These are phyloP conservation scores for Aspergillus brasiliensis DNA, from an alignment of 2,329 filamentous ascomycete genomes.

Conservation along the genomic window DNA sequence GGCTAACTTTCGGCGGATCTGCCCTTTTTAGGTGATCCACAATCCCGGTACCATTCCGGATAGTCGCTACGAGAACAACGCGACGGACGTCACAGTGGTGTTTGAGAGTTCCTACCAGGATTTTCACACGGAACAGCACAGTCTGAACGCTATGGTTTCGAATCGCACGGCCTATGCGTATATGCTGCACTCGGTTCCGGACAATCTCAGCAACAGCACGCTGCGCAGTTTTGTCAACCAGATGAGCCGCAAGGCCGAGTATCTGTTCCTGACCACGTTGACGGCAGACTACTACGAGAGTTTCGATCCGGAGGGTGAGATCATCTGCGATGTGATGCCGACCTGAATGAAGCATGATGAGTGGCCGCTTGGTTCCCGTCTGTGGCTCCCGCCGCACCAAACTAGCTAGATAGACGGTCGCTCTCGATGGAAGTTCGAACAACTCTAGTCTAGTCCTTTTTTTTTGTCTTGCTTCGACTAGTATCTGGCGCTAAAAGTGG, in stretches of 20 bases:
- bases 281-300: slow-evolving; percentile 13
- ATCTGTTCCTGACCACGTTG: slow-evolving; percentile 13
- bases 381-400: not conserved
- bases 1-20: not conserved
- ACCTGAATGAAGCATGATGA: not conserved
- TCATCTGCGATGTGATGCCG: slow-evolving; percentile 14
- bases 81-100: slow-evolving; percentile 16
- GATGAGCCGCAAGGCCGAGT: slow-evolving; percentile 14
- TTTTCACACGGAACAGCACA: slow-evolving; percentile 4
- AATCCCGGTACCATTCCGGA: slow-evolving; percentile 21
- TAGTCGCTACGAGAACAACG: slow-evolving; percentile 2
- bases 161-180: slow-evolving; percentile 11
- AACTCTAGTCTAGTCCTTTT: no score
- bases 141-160: not conserved
- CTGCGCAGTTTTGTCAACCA: slow-evolving; percentile 11
- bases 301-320: slow-evolving; percentile 12
- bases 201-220: slow-evolving; percentile 4
- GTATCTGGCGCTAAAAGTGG: not conserved
- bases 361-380: not conserved
- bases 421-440: no score
- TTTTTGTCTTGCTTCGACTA: not conserved
- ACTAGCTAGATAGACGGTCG: not conserved
- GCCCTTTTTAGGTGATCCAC: slow-evolving; percentile 15
- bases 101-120: slow-evolving; percentile 17
- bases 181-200: slow-evolving; percentile 16